Evolutionary conservation across 371 early-diverging fungal genomes (phyloP), one percentile per base, ranked within the genome.

Genomic region (Actinomortierella wolfii): DNA sequence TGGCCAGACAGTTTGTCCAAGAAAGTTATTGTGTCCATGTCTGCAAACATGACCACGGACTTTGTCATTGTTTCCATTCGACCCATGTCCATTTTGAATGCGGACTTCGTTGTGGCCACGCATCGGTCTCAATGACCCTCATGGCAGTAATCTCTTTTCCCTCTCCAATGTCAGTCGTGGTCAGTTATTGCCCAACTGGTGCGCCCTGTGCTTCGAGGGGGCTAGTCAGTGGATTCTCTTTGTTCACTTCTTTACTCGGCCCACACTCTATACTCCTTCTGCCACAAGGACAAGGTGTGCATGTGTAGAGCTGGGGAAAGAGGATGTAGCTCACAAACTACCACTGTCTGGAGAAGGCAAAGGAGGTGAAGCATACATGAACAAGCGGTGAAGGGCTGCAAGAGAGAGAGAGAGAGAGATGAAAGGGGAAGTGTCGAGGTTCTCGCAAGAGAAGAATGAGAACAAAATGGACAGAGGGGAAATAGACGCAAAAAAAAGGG

Each of bases 401-500:
- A 26, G 55, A 44, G 28, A 6, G 42, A 41, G 29, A 50, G 28
- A 42, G 29, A 13, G 26, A 23, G 39, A 17, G 17, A 20, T 29
- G 21, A 21, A 29, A 24, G 23, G 41, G 21, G 42, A 23, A 34
- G 34, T 34, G 34, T 34, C 34, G 34, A 34, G 34, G 34, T 34
- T 34, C 34, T 4, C 11, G 34, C 39, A 54, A 50, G 55, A 14
- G 3, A 20, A 45, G 51, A 58, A 14, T n/a, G 15, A 23, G 49
- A 40, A 24, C 40, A 11, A 47, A 9, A 54, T 28, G 50, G 23
- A 50, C 23, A 49, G n/a, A 54, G 18, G 43, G 40, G 55, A n/a
- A 18, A 6, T 11, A 34, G 7, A 11, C 34, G 11, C 34, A 34
- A 34, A 34, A 34, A 34, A 34, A 34, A 34, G 34, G 34, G 11